Evolutionary conservation across 768 basidiomycete genomes (phyloP), one percentile per base, ranked within the genome.

Genomic region (Lactarius evosmus): DNA sequence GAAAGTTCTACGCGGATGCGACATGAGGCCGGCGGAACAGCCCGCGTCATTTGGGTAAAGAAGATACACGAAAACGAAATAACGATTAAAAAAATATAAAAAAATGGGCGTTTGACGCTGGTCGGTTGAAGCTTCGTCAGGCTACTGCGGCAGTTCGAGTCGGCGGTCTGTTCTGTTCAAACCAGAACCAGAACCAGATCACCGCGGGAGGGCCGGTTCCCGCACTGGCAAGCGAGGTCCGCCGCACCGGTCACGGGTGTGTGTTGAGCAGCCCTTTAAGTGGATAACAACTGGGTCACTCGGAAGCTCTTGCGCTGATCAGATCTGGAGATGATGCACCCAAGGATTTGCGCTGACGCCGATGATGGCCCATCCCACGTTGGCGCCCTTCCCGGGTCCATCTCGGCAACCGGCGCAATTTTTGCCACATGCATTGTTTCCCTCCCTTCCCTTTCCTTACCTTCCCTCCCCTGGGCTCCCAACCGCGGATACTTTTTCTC

Each of bases 291-390:
- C 33, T 61, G 34, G 34, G 22, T 52, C 30, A 33, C 59, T 33
- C 30, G 17, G 38, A 30, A 60, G 50, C 40, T 36, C 6, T 17
- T 65, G 54, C 64, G 64, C 64, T 65, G 64, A 65, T 65, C 64
- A 61, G 64, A 65, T 65, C 64, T 60, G 59, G 60, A 57, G 60
- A 61, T 65, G 64, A 65, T 65, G 60, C 60, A 57, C 64, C 59
- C 59, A 56, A 60, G 64, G 64, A 65, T 65, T 65, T 65, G 64
- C 64, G 64, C 64, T 65, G 49, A 65, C 64, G 50, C 64, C 58
- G 59, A 65, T 60, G 58, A 65, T 65, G 54, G 27, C 40, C 27
- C 56, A 53, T 53, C 56, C 63, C 63, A 57, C 63, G 51, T 64
- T 59, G 46, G 17, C 40, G 29, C 49, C 49, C 54, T 32, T 25